phyloP scores from a whole-genome alignment of 805 yeast species.

The Metschnikowia aberdeeniae region DNA sequence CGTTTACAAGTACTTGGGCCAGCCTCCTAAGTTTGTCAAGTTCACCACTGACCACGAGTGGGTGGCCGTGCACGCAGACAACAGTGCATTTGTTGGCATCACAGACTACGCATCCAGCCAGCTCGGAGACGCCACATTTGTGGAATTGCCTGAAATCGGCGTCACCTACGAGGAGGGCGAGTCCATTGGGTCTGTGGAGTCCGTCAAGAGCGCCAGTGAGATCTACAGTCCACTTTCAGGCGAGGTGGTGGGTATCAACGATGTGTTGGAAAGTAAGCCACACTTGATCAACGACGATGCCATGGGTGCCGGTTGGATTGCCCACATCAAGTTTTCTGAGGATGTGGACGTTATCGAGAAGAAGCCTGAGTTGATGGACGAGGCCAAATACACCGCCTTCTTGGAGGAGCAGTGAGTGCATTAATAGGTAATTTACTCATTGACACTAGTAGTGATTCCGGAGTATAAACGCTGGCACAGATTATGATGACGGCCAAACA shows the following conservation, averaged over 20 bases:
- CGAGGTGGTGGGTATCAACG: slow-evolving; percentile 68
- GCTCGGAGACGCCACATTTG: slow-evolving; percentile 92
- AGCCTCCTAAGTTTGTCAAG: slow-evolving; percentile 49
- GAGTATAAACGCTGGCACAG: not conserved
- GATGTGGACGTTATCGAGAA: slow-evolving; percentile 28
- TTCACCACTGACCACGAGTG: slow-evolving; percentile 94
- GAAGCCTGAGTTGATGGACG: slow-evolving; percentile 46
- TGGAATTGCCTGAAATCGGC: slow-evolving; percentile 81
- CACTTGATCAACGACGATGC: slow-evolving; percentile 83
- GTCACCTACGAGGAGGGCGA: slow-evolving; percentile 65
- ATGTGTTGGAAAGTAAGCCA: slow-evolving; percentile 62
- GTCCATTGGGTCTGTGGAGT: slow-evolving; percentile 87
- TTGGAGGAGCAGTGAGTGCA: slow-evolving; percentile 42
- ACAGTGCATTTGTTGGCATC: slow-evolving; percentile 81
- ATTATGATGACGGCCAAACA: no score
- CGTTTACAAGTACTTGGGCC: slow-evolving; percentile 35
- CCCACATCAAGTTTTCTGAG: slow-evolving; percentile 59
- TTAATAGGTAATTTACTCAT: not conserved
- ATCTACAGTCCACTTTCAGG: slow-evolving; percentile 87
- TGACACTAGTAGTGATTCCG: no score
- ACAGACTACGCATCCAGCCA: slow-evolving; percentile 95
- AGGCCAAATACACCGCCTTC: slow-evolving; percentile 52
- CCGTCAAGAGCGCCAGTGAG: slow-evolving; percentile 92
- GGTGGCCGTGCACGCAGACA: slow-evolving; percentile 82
- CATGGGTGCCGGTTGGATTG: slow-evolving; percentile 91